Percentiles rank a stretch among this genome's conserved stretches.
Evolutionary conservation across 768 basidiomycete species (phyloP).

Genomic region (Sutorius australiensis): DNA sequence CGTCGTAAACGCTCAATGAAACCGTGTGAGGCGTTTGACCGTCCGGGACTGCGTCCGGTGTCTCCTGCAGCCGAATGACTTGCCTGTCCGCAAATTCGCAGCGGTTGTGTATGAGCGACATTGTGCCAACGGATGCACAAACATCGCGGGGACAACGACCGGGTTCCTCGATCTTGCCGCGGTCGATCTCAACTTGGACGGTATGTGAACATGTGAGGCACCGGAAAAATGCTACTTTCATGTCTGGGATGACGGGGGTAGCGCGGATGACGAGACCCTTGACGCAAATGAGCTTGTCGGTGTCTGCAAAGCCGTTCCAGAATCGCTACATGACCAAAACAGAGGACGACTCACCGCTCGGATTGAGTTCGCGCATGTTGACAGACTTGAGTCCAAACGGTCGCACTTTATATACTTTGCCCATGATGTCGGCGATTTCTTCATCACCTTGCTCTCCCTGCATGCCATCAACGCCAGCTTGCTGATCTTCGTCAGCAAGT

Average conservation of each 20-base stretch:
- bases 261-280: slow-evolving; percentile 97
- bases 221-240: slow-evolving; percentile 98
- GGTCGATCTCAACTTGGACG: slow-evolving; percentile 94
- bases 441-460: slow-evolving; percentile 69
- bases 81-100: slow-evolving; percentile 96
- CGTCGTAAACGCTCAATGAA: slow-evolving; percentile 95
- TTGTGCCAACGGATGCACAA: slow-evolving; percentile 82
- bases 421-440: slow-evolving; percentile 86
- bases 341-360: slow-evolving; percentile 57
- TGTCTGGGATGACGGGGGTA: slow-evolving; percentile 97
- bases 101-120: slow-evolving; percentile 95
- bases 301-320: slow-evolving; percentile 53
- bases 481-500: slow-evolving; percentile 76
- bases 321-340: neutral
- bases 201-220: slow-evolving; percentile 95
- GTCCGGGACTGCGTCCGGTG: slow-evolving; percentile 95
- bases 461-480: slow-evolving; percentile 71
- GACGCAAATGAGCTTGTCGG: slow-evolving; percentile 94
- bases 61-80: slow-evolving; percentile 93
- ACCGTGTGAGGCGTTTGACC: slow-evolving; percentile 99
- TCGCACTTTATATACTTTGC: slow-evolving; percentile 85
- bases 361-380: slow-evolving; percentile 96
- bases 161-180: slow-evolving; percentile 97
- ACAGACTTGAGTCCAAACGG: slow-evolving; percentile 81
- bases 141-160: slow-evolving; percentile 89